Evolutionary conservation across 192 early-diverging fungal genomes (phyloP), one percentile per base, ranked within the genome.

Genomic region (Podila minutissima): DNA sequence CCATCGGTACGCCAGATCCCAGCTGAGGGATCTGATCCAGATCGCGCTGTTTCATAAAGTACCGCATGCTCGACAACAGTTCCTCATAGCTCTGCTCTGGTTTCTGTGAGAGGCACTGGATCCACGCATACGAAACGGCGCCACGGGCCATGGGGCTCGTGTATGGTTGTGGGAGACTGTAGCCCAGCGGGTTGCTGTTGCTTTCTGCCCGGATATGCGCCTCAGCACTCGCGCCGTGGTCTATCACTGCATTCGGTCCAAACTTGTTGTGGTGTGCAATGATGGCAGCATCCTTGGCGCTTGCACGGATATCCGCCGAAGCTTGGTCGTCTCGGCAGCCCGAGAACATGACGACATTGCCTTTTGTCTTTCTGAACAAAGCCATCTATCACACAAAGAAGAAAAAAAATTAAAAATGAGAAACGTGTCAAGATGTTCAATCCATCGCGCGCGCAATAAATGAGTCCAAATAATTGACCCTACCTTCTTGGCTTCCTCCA

Each of bases 271-370:
- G 77, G 59, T 91, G 86, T 1, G 86, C 85, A 86, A 95, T 91
- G 72, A 92, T 92, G 26, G 87, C 90, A 58, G 90, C 89, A 58
- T 89, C 86, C 75, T 86, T 81, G 75, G 85, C 87, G 71, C 85
- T 85, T 53, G 92, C 91, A 33, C 87, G 84, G n/a, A 92, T 92
- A 74, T 93, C 88, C 24, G 93, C 87, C 7, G 85, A 88, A 28
- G 88, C 92, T 75, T 93, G 92, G 75, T 87, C 84, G 64, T 92
- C 91, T 6, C 92, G 91, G 74, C 91, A 93, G 9, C 91, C 86
- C 50, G 86, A 89, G 68, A 94, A 88, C 86, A 88, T 88, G 60
- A 92, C 84, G 20, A 93, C 91, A 72, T 93, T 91, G 38, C 92
- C 93, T 12, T 81, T 81, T 31, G 77, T 81, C 62, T 81, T 55